phyloP scores from a whole-genome alignment of 169 alveolate species.

The Neospora caninum region DNA sequence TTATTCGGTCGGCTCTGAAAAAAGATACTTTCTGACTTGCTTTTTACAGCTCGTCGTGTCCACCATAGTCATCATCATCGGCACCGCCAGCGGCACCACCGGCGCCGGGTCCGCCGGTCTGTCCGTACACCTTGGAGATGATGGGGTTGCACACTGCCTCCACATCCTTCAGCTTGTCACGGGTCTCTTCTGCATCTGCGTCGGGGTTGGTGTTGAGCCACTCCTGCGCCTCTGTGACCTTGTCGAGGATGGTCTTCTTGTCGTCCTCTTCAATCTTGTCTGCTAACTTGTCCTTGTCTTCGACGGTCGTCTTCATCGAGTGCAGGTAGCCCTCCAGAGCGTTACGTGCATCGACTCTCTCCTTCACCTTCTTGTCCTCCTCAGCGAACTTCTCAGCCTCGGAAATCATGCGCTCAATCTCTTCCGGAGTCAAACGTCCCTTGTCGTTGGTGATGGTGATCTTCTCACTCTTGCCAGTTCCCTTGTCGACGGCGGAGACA shows the following conservation, averaged over 20 bases:
- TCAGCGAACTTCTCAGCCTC: conserved; percentile 95
- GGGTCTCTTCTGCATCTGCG: conserved; percentile 93
- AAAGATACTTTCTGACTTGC: not conserved
- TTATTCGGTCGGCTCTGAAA: not conserved
- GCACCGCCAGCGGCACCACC: conserved; percentile 76
- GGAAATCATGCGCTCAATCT: conserved; percentile 93
- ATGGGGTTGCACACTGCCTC: conserved; percentile 95
- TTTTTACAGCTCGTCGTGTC: conserved; percentile 79
- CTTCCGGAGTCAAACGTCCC: conserved; percentile 93
- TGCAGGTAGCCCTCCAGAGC: conserved; percentile 92
- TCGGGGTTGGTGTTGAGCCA: conserved; percentile 93
- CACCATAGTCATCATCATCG: conserved; percentile 83
- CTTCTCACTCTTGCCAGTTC: conserved; percentile 93
- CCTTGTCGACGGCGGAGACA: conserved; percentile 95
- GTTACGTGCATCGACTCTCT: conserved; percentile 93
- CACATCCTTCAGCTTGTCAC: conserved; percentile 92
- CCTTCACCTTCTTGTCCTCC: conserved; percentile 90
- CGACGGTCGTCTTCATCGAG: conserved; percentile 91
- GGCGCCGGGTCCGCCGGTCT: conserved; percentile 84
- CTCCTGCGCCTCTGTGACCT: conserved; percentile 87
- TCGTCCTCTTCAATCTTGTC: conserved; percentile 92
- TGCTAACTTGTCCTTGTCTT: conserved; percentile 88
- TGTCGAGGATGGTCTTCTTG: conserved; percentile 79
- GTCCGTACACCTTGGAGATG: conserved; percentile 92
- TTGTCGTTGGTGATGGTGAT: conserved; percentile 95